Evolutionary conservation across 768 basidiomycete genomes (phyloP).

Genomic region (Xerocomus brunneocitrinus): DNA sequence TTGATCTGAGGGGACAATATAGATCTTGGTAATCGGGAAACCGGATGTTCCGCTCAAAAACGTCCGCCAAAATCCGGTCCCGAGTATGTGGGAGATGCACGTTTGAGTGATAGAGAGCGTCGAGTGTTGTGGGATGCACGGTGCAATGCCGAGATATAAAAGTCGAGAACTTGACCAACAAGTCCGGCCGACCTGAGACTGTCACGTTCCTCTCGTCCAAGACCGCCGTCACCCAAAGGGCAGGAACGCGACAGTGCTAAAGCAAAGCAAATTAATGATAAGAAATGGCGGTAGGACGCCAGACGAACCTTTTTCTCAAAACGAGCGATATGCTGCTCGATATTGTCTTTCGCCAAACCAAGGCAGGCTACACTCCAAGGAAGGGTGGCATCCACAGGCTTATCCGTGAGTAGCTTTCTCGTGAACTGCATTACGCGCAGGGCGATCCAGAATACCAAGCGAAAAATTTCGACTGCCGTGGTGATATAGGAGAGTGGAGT

Average conservation of each 20-base stretch:
- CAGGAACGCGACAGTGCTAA: conserved; percentile 14
- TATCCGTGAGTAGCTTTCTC: conserved; percentile 17
- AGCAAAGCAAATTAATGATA: not conserved
- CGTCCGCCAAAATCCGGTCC: conserved; percentile 41
- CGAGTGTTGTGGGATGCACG: conserved; percentile 42
- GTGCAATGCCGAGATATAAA: conserved; percentile 33
- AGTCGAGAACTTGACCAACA: conserved; percentile 40
- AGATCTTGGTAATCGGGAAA: conserved; percentile 50
- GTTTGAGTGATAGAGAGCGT: conserved; percentile 51
- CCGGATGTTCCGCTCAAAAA: conserved; percentile 38
- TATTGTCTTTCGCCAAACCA: conserved; percentile 24
- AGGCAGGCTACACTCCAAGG: conserved; percentile 47
- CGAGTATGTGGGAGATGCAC: conserved; percentile 28
- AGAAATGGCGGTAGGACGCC: not conserved
- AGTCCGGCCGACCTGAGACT: conserved; percentile 54
- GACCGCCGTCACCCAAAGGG: conserved; percentile 48
- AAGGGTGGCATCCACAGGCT: conserved; percentile 20
- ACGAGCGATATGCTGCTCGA: conserved; percentile 24
- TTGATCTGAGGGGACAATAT: conserved; percentile 45
- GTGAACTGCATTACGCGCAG: conserved; percentile 37
- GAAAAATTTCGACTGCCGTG: conserved; percentile 43
- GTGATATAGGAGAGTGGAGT: conserved; percentile 39
- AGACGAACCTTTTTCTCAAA: conserved; percentile 21
- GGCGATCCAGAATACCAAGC: conserved; percentile 51
- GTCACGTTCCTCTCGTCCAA: conserved; percentile 46